A percentile compares a stretch with the other conserved stretches of the same genome.
Evolutionary conservation across 1,284 basidiomycete species (phyloP).

Genomic region (Irpex sp.): DNA sequence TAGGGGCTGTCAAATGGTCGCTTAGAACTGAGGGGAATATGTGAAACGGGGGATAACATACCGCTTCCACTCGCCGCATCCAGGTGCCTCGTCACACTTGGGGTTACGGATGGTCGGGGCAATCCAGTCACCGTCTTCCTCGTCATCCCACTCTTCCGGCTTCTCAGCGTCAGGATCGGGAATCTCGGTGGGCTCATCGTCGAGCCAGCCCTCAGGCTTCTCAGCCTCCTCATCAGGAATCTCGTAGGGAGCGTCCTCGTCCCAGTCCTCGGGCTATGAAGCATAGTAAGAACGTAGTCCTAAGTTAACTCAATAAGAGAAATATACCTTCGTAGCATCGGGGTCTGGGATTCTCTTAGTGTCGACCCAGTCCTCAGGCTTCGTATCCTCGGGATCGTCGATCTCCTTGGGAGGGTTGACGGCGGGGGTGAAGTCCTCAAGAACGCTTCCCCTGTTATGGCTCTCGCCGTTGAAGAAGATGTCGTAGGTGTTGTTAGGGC

Average conservation of each 20-base stretch:
- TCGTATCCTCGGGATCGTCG: constrained; percentile 88
- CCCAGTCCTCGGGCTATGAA: constrained; percentile 86
- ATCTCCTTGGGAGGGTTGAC: constrained; percentile 95
- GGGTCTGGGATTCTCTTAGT: constrained; percentile 83
- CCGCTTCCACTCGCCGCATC: constrained; percentile 92
- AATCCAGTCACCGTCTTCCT: constrained; percentile 99
- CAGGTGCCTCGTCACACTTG: constrained; percentile 84
- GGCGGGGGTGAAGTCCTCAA: constrained; percentile 94
- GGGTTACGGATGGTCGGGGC: constrained; percentile 88
- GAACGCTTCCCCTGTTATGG: constrained; percentile 76
- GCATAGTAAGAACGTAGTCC: constrained; percentile 6
- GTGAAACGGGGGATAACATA: constrained; percentile 27
- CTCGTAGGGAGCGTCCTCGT: constrained; percentile 90
- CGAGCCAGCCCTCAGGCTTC: constrained; percentile 96
- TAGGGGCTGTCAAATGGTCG: constrained; percentile 49
- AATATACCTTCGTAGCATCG: constrained; percentile 72
- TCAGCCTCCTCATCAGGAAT: constrained; percentile 84
- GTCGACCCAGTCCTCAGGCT: constrained; percentile 95
- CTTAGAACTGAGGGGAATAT: neutral
- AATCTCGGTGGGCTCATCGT: constrained; percentile 78
- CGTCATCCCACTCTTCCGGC: constrained; percentile 99
- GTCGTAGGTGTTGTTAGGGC: constrained; percentile 94
- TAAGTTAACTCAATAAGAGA: neutral
- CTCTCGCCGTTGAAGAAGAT: constrained; percentile 90
- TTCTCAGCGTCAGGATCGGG: constrained; percentile 94